Conservation (phyloP, 1,139 yeast species). For the Chernovozyma aurita region DNA sequence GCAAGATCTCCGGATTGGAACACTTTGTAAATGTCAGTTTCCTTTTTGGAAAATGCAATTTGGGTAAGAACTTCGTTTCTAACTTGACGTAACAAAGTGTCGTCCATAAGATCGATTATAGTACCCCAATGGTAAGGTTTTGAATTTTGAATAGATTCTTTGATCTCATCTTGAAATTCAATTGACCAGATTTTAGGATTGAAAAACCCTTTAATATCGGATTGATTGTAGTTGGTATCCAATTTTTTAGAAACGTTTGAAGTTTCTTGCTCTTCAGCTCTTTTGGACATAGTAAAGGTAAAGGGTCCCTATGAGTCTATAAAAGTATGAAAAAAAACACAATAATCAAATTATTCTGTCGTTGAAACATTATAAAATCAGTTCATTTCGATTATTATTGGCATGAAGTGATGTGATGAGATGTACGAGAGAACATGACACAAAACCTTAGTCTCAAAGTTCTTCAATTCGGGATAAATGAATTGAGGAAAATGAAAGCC, state of each 20-base stretch:
- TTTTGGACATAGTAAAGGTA: background rate
- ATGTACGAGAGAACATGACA: no score
- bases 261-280: background rate
- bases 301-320: background rate
- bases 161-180: conserved; percentile 37
- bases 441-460: no score
- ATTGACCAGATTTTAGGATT: conserved; percentile 52
- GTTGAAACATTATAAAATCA: no score
- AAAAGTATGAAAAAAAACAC: background rate
- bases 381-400: no score
- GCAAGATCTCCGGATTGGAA: conserved; percentile 95
- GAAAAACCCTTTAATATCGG: conserved; percentile 46
- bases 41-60: conserved; percentile 88
- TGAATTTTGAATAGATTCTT: conserved; percentile 42
- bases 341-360: no score
- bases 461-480: no score
- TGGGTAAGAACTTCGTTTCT: conserved; percentile 78
- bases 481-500: no score
- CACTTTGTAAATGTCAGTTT: conserved; percentile 94
- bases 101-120: conserved; percentile 68
- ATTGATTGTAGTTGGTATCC: conserved; percentile 20
- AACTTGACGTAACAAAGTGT: conserved; percentile 69
- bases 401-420: no score
- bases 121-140: conserved; percentile 91
- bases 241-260: conserved; percentile 14